Evolutionary conservation across 805 yeast genomes (phyloP).

Genomic region (Saccharomyces eubayanus): DNA sequence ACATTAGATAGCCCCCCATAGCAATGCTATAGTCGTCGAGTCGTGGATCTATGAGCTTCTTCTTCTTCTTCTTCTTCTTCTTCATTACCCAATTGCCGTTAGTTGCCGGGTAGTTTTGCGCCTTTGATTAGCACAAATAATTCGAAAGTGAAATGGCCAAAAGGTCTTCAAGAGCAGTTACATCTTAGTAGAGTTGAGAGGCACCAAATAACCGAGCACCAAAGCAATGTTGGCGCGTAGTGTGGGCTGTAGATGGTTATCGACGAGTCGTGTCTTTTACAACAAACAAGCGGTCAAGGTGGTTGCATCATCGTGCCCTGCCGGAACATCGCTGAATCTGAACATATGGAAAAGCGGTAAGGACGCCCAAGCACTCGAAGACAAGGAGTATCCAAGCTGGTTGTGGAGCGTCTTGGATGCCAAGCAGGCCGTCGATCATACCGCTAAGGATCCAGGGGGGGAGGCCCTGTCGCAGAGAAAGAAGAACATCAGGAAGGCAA

Average conservation of each 20-base stretch:
- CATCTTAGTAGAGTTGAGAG: not conserved
- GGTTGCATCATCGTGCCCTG: slow-evolving; percentile 45
- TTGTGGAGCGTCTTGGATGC: slow-evolving; percentile 77
- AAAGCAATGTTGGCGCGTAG: not conserved
- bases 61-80: not conserved
- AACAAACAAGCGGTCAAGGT: slow-evolving; percentile 1
- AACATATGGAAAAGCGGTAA: slow-evolving; percentile 72
- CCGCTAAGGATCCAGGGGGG: slow-evolving; percentile 24
- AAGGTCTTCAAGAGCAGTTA: not conserved
- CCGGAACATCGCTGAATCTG: slow-evolving; percentile 66
- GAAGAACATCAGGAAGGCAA: slow-evolving; percentile 61
- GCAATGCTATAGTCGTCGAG: not conserved
- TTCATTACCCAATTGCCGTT: not conserved
- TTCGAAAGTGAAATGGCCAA: not conserved
- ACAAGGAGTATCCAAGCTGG: slow-evolving; percentile 90
- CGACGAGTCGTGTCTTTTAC: not conserved
- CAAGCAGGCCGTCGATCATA: not conserved
- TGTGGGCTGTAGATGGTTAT: not conserved
- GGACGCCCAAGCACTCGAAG: slow-evolving; percentile 82
- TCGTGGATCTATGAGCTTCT: not conserved
- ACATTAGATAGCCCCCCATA: not conserved
- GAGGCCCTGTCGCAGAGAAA: slow-evolving; percentile 60
- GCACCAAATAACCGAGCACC: not conserved
- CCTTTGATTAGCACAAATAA: not conserved
- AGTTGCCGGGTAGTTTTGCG: not conserved